A percentile compares a stretch with the other conserved stretches of the same genome.
Conservation (phyloP, 306 rosid genomes). For the Leucaena leucocephala region DNA sequence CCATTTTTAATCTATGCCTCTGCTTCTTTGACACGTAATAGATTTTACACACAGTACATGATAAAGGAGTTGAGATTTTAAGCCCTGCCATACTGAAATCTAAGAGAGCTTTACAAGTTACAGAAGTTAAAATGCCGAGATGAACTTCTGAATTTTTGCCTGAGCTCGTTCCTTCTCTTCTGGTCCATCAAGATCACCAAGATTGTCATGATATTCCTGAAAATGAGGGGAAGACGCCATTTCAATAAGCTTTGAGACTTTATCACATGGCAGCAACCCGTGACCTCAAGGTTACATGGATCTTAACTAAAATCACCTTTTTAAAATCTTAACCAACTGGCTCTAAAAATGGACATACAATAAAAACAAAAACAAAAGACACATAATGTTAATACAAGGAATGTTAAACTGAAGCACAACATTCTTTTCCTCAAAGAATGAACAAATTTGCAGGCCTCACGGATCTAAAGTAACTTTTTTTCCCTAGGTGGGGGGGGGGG, state of each 20-base stretch:
- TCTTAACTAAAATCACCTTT: background rate
- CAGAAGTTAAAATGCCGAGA: constrained; percentile 57
- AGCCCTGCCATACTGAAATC: constrained; percentile 1
- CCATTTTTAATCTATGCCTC: constrained; percentile 16
- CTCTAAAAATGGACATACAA: background rate
- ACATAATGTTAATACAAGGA: background rate
- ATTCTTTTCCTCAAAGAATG: background rate
- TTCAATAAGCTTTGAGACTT: constrained; percentile 20
- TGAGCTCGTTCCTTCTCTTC: constrained; percentile 92
- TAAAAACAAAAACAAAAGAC: background rate
- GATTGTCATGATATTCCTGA: constrained; percentile 89
- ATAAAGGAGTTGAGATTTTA: constrained; percentile 1
- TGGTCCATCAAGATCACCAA: constrained; percentile 90
- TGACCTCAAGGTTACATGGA: no score
- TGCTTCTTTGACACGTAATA: constrained; percentile 3
- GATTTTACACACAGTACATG: constrained; percentile 19
- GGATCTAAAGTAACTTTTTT: background rate
- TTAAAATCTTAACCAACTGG: background rate
- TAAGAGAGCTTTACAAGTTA: constrained; percentile 27
- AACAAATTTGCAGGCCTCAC: background rate
- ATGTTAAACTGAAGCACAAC: background rate
- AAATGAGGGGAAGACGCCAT: constrained; percentile 11
- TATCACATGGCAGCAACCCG: background rate
- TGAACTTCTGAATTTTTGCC: constrained; percentile 79
- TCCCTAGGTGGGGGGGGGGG: background rate